Percentiles rank a stretch among this genome's conserved stretches.
Evolutionary conservation across 768 basidiomycete genomes (phyloP).

Genomic region (Leucocoprinus birnbaumii): DNA sequence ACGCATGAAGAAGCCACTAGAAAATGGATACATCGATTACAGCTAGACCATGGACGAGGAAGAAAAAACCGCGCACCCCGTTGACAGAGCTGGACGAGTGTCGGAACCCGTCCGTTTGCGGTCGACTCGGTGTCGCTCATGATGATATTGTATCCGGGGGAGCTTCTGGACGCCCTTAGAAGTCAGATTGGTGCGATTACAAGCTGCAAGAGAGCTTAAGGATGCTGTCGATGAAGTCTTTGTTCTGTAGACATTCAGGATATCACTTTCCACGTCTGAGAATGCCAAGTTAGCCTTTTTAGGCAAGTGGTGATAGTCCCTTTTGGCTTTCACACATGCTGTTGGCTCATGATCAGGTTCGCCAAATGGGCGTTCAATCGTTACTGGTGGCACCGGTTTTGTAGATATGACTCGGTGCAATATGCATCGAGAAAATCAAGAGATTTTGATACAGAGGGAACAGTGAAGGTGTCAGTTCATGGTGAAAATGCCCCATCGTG

Average conservation of each 20-base stretch:
- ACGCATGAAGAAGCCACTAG: conserved; percentile 6
- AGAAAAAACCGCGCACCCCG: conserved; percentile 46
- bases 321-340: background rate
- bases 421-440: no score
- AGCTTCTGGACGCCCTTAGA: background rate
- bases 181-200: background rate
- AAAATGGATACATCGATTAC: conserved; percentile 1
- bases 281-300: conserved; percentile 8
- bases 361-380: no score
- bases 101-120: conserved; percentile 44
- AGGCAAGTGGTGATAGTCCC: background rate
- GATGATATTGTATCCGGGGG: conserved; percentile 1
- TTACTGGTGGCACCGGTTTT: no score
- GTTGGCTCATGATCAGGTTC: no score
- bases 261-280: conserved; percentile 10
- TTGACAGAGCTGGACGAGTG: conserved; percentile 70
- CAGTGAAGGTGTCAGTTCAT: no score
- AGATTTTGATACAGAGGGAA: no score
- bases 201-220: background rate
- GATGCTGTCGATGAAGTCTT: background rate
- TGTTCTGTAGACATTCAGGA: background rate
- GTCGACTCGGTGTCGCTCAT: conserved; percentile 19
- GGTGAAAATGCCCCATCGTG: no score
- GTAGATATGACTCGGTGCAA: no score
- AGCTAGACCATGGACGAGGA: conserved; percentile 7